Evolutionary conservation across 2,329 filamentous ascomycete species (phyloP).

Genomic region (Colletotrichum gigasporum): DNA sequence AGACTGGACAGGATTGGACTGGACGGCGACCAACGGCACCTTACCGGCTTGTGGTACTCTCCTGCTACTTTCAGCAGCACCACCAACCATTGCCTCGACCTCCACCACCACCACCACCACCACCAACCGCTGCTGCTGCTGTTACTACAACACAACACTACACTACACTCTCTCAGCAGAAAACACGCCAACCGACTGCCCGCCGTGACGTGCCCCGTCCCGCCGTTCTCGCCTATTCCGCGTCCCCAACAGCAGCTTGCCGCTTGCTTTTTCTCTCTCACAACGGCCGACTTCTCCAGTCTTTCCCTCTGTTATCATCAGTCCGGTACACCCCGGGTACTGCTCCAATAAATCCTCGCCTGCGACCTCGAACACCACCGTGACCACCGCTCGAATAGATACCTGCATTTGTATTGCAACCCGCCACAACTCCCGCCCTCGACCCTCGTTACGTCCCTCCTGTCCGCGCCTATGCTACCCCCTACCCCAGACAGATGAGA

Average conservation of each 20-base stretch:
- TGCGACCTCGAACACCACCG: constrained; percentile 17
- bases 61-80: not conserved
- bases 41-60: too few species aligned
- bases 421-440: not conserved
- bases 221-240: constrained; percentile 14
- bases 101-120: not conserved
- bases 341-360: constrained; percentile 18
- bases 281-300: constrained; percentile 27
- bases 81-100: not conserved
- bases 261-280: constrained; percentile 22
- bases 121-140: not conserved
- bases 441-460: not conserved
- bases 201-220: constrained; percentile 23
- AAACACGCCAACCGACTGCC: constrained; percentile 8
- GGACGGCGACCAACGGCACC: not conserved
- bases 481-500: constrained; percentile 28
- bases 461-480: constrained; percentile 28
- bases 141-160: constrained; percentile 9
- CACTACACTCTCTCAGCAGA: constrained; percentile 6
- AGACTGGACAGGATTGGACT: not conserved
- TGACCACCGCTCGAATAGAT: constrained; percentile 16
- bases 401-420: constrained; percentile 12
- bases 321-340: constrained; percentile 7
- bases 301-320: constrained; percentile 15
- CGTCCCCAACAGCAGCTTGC: constrained; percentile 23